Percentiles rank a stretch among this genome's conserved stretches.
Conservation (phyloP, 2,329 filamentous ascomycete species). For the Aspergillus terreus region DNA sequence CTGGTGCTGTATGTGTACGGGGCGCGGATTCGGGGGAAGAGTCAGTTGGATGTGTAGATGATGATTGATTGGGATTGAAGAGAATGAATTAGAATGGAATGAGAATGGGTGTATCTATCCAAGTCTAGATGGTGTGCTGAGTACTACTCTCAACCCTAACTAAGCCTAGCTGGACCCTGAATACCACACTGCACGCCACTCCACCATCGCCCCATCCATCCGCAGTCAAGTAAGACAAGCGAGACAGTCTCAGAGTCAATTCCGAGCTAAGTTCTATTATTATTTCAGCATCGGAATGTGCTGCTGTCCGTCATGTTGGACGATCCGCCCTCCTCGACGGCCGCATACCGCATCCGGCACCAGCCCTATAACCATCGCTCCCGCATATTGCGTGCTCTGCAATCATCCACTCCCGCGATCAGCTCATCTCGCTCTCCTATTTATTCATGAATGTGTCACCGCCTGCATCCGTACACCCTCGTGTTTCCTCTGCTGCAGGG, state of each 20-base stretch:
- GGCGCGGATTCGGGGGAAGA: conserved; percentile 6
- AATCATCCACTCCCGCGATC: conserved; percentile 7
- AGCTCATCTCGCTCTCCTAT: background rate
- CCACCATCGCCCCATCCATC: too few relatives aligned
- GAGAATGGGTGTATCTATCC: background rate
- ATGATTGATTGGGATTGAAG: background rate
- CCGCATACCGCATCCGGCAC: background rate
- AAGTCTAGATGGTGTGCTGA: too few relatives aligned
- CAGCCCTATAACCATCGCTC: conserved; percentile 10
- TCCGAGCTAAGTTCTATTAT: too few relatives aligned
- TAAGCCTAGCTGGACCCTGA: too few relatives aligned
- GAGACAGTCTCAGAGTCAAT: too few relatives aligned
- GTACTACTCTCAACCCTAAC: too few relatives aligned
- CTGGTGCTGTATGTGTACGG: conserved; percentile 16
- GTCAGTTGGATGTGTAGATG: background rate
- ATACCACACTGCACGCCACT: too few relatives aligned
- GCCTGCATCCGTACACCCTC: background rate
- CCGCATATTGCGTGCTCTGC: conserved; percentile 19
- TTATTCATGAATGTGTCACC: background rate
- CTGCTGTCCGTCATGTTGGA: background rate
- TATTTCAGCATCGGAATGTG: too few relatives aligned
- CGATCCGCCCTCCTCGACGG: background rate
- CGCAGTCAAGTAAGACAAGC: too few relatives aligned
- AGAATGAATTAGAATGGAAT: background rate
- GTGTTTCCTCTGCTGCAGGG: background rate